phyloP scores from a whole-genome alignment of 2,329 filamentous ascomycete species.

The Arachnopeziza araneosa region DNA sequence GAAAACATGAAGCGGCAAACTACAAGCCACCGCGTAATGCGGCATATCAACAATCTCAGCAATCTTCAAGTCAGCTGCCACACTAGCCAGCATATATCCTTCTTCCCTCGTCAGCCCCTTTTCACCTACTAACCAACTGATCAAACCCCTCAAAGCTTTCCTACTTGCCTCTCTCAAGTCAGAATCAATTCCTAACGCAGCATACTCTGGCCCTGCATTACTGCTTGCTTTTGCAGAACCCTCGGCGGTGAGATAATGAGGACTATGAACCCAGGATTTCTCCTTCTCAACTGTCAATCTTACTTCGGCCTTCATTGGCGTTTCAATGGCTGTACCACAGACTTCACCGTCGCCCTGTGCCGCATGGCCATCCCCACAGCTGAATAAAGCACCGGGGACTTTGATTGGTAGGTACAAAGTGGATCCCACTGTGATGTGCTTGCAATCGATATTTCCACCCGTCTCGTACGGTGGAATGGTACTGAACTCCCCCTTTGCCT shows the following conservation, averaged over 20 bases:
- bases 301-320: constrained; percentile 43
- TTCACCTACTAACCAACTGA: constrained; percentile 43
- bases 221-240: constrained; percentile 9
- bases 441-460: constrained; percentile 51
- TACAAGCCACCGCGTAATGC: constrained; percentile 46
- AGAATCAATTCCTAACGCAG: constrained; percentile 41
- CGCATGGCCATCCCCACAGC: constrained; percentile 49
- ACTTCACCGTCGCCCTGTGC: constrained; percentile 51
- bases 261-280: constrained; percentile 40
- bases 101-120: constrained; percentile 42
- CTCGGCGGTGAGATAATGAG: constrained; percentile 40
- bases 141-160: constrained; percentile 42
- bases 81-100: constrained; percentile 47
- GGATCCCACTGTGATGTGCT: constrained; percentile 41
- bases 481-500: constrained; percentile 38
- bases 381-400: constrained; percentile 45
- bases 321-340: constrained; percentile 52
- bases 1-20: constrained; percentile 44
- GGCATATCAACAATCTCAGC: constrained; percentile 50
- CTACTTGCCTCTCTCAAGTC: constrained; percentile 44
- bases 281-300: constrained; percentile 43
- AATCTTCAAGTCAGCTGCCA: constrained; percentile 45
- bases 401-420: constrained; percentile 45
- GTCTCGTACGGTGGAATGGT: constrained; percentile 46
- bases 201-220: constrained; percentile 32